Conservation (phyloP, 116 monocot species). For the Thalassia testudinum region DNA sequence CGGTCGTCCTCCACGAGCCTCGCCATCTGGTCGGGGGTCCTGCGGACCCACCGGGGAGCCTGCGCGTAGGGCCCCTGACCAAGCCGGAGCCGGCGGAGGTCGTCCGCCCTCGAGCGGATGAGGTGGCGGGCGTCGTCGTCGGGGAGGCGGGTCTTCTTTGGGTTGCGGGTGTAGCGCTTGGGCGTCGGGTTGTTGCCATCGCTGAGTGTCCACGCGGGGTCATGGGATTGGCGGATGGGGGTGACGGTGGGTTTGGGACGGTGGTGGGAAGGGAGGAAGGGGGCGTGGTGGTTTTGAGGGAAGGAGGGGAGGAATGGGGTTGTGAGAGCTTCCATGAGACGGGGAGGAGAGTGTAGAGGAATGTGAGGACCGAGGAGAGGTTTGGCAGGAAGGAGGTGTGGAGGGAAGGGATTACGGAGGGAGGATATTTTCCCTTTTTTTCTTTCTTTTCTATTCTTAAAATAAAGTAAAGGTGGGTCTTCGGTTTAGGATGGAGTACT, state of each 20-base stretch:
- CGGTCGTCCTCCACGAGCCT: conserved; percentile 47
- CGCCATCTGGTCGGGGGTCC: conserved; percentile 89
- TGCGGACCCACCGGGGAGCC: conserved; percentile 74
- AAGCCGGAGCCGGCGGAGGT: conserved; percentile 61
- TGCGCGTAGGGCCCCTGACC: conserved; percentile 68
- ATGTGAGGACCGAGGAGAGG: neutral
- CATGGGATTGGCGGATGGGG: conserved; percentile 1
- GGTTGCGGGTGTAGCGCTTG: conserved; percentile 9
- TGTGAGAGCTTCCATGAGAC: conserved; percentile 27
- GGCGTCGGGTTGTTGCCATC: conserved; percentile 20
- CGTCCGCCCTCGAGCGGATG: conserved; percentile 46
- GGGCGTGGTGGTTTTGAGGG: conserved; percentile 5
- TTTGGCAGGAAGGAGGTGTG: too few relatives aligned
- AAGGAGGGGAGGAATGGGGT: conserved; percentile 26
- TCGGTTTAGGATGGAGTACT: too few relatives aligned
- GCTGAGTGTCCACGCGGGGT: conserved; percentile 16
- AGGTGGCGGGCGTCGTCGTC: conserved; percentile 82
- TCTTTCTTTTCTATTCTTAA: too few relatives aligned
- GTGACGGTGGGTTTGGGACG: neutral
- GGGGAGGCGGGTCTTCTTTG: conserved; percentile 46
- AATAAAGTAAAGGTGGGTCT: too few relatives aligned
- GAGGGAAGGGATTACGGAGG: too few relatives aligned
- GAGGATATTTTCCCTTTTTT: too few relatives aligned
- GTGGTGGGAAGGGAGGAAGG: neutral
- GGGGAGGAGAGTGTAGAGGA: neutral